Conservation (phyloP, 495 filamentous ascomycete species). For the Aspergillus ellipticus region DNA sequence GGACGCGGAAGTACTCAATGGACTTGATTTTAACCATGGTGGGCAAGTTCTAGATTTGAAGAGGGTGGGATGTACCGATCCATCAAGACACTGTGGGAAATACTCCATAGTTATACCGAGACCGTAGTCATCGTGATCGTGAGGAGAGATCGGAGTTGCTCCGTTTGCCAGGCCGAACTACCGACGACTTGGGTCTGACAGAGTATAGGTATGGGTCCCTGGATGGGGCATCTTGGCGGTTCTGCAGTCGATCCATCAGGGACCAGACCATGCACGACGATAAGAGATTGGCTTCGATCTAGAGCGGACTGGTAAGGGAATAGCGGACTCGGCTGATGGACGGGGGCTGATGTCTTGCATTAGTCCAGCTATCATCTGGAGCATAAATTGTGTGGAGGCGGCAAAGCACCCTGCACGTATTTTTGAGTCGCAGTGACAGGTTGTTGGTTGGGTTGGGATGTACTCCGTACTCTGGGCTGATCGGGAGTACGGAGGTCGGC, state of each 20-base stretch:
- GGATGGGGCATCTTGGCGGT: constrained; percentile 1
- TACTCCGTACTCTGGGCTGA: no score
- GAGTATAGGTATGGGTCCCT: background rate
- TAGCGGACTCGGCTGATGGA: background rate
- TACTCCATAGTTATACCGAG: no score
- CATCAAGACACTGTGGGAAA: no score
- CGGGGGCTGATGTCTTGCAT: background rate
- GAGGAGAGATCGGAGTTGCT: constrained; percentile 13
- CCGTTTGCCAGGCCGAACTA: constrained; percentile 10
- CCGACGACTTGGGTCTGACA: background rate
- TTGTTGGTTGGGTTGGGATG: no score
- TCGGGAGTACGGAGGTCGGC: no score
- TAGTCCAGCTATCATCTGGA: no score
- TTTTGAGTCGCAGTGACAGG: no score
- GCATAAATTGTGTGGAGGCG: no score
- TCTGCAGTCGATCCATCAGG: background rate
- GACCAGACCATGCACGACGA: background rate
- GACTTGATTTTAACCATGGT: constrained; percentile 63
- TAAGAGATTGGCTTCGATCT: background rate
- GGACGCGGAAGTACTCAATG: constrained; percentile 73
- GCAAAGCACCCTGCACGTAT: no score
- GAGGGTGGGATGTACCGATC: no score
- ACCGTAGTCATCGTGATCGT: no score
- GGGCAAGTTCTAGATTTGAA: no score
- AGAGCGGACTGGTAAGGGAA: background rate